Evolutionary conservation across 768 basidiomycete genomes (phyloP).

Genomic region (Leccinum uliginosum): DNA sequence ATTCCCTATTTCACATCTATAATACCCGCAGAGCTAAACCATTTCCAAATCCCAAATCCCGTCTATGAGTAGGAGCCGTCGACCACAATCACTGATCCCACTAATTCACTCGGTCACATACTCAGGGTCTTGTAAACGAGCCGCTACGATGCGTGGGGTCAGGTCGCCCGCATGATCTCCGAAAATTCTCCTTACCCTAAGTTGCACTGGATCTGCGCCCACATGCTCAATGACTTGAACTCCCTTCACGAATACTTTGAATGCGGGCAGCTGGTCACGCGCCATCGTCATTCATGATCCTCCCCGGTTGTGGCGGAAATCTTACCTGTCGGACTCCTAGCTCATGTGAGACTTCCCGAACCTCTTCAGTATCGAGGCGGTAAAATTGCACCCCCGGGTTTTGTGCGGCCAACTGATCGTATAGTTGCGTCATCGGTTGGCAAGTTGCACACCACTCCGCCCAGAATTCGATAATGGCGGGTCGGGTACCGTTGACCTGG

Average conservation of each 20-base stretch:
- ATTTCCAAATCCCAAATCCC: slow-evolving; percentile 9
- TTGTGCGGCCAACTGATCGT: slow-evolving; percentile 25
- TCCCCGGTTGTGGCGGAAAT: not conserved
- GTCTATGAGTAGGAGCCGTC: slow-evolving; percentile 17
- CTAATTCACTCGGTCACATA: slow-evolving; percentile 17
- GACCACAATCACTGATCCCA: slow-evolving; percentile 7
- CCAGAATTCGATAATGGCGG: slow-evolving; percentile 31
- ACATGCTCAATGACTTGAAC: slow-evolving; percentile 28
- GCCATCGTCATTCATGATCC: slow-evolving; percentile 18
- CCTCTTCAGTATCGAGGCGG: slow-evolving; percentile 29
- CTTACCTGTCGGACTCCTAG: slow-evolving; percentile 25
- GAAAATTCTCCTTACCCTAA: slow-evolving; percentile 17
- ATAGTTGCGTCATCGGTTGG: slow-evolving; percentile 16
- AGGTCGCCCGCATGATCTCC: slow-evolving; percentile 12
- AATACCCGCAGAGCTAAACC: slow-evolving; percentile 1
- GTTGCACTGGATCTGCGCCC: slow-evolving; percentile 23
- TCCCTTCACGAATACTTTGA: slow-evolving; percentile 29
- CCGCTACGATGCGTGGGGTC: slow-evolving; percentile 21
- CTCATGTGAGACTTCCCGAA: slow-evolving; percentile 21
- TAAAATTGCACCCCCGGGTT: slow-evolving; percentile 26
- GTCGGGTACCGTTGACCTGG: slow-evolving; percentile 19
- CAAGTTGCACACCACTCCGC: slow-evolving; percentile 30
- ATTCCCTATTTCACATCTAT: slow-evolving; percentile 20
- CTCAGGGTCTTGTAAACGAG: slow-evolving; percentile 27
- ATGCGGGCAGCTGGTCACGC: slow-evolving; percentile 24